Evolutionary conservation across 2,329 filamentous ascomycete species (phyloP), one percentile per base, ranked within the genome.

Genomic region (Aspergillus hortae): DNA sequence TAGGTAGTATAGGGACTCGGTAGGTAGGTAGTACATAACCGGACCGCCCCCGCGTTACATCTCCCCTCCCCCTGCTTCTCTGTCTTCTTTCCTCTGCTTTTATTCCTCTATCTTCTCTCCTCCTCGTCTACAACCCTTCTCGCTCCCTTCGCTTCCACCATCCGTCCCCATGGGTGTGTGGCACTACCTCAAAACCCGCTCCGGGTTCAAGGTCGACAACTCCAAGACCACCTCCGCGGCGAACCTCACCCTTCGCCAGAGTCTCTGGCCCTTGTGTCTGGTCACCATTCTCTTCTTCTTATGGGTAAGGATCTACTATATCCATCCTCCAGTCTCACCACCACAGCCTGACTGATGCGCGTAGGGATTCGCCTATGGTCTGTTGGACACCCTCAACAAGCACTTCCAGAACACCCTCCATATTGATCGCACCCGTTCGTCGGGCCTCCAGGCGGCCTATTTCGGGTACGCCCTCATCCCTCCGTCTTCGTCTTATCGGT

Each of bases 381-480:
- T 80, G 56, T 62, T 76, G 30, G 76, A 79, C 62, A 76, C 76
- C 4, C 63, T 80, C 44, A 80, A 80, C 62, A 78, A 78, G 52
- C 80, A 83, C 63, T 83, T 84, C 65, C 81, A 84, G 57, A 79
- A 77, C 46, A 79, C 78, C 2, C 71, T 84, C 12, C 63, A 71
- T 51, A 83, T 84, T 54, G 77, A 74, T 30, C 77, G 79, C 51
- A 78, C 79, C 33, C 74, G 83, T 52, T 85, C 83, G 1, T 80
- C 82, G 11, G 84, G 84, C 48, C 76, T 87, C 2, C 83, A 86
- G 58, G 84, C 78, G 33, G 79, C 83, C 2, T 87, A 87, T 66
- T 87, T 86, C 61, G 84, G 83, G 76, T 82, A 66, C 45, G 72
- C 62, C 27, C 14, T 43, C 11, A 21, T 15, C 11, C 11, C 19